Evolutionary conservation across 148 eudicot genomes (phyloP).

Genomic region (Chenopodium album): DNA sequence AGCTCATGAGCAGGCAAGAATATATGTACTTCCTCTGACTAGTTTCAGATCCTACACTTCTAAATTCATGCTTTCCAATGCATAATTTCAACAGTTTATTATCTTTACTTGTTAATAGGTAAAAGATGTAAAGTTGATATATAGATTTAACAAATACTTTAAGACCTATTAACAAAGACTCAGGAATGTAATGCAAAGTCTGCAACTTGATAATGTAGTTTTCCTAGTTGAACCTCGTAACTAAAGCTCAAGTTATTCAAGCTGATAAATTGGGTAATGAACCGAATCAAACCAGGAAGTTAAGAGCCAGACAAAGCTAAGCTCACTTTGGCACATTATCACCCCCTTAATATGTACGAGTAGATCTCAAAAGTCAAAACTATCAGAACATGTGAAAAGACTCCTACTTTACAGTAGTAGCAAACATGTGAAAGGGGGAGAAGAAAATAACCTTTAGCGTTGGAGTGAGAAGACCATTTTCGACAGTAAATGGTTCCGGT

Average conservation of each 20-base stretch:
- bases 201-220: neutral
- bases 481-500: conserved; percentile 75
- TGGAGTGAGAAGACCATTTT: conserved; percentile 91
- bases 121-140: no score
- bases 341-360: neutral
- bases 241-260: neutral
- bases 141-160: no score
- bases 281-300: neutral
- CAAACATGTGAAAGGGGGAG: neutral
- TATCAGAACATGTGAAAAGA: no score
- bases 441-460: conserved; percentile 62
- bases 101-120: no score
- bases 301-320: neutral
- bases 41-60: no score
- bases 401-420: neutral
- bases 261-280: neutral
- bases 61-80: no score
- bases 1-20: neutral
- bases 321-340: neutral
- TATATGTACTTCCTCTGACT: neutral
- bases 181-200: neutral
- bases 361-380: neutral
- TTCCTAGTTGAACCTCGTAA: neutral
- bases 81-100: no score
- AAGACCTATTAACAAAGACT: no score